These are phyloP conservation scores for Botrytis deweyae DNA, from an alignment of 2,329 filamentous ascomycete genomes.

Conservation along the genomic window DNA sequence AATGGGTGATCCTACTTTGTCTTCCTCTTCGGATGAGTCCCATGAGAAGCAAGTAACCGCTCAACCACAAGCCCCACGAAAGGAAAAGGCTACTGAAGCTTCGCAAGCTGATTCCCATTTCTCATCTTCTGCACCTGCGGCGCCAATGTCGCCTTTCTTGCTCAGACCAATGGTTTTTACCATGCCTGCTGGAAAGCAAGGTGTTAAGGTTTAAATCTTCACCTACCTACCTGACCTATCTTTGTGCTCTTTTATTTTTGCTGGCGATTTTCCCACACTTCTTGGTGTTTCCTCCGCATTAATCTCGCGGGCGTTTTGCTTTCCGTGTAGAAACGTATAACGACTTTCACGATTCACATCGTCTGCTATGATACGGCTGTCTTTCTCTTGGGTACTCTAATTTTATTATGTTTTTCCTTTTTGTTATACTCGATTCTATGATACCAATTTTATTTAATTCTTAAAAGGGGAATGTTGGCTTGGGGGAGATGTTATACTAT, in stretches of 20 bases:
- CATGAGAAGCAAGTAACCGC: not conserved
- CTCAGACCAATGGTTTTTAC: slow-evolving; percentile 14
- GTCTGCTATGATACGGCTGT: not conserved
- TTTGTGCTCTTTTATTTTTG: not conserved
- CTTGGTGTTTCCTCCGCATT: not conserved
- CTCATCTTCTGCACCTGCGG: not conserved
- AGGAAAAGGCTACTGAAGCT: not conserved
- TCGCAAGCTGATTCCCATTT: not conserved
- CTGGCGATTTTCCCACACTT: not conserved
- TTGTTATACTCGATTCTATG: slow-evolving; percentile 4
- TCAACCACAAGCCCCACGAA: not conserved
- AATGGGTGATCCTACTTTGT: slow-evolving; percentile 35
- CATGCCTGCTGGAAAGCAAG: slow-evolving; percentile 16
- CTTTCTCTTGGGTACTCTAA: not conserved
- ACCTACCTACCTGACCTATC: not conserved
- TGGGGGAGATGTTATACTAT: not conserved
- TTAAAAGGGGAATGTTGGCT: not conserved
- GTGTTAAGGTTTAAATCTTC: slow-evolving; percentile 1
- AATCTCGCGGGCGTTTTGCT: not conserved
- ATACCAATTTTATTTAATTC: slow-evolving; percentile 14
- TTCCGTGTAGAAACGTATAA: not conserved
- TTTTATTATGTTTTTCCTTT: not conserved
- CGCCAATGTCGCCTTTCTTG: slow-evolving; percentile 10
- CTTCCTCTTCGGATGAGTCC: not conserved
- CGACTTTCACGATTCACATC: slow-evolving; percentile 6